Evolutionary conservation across 371 early-diverging fungal species (phyloP).

Genomic region (Mortierella sp.): DNA sequence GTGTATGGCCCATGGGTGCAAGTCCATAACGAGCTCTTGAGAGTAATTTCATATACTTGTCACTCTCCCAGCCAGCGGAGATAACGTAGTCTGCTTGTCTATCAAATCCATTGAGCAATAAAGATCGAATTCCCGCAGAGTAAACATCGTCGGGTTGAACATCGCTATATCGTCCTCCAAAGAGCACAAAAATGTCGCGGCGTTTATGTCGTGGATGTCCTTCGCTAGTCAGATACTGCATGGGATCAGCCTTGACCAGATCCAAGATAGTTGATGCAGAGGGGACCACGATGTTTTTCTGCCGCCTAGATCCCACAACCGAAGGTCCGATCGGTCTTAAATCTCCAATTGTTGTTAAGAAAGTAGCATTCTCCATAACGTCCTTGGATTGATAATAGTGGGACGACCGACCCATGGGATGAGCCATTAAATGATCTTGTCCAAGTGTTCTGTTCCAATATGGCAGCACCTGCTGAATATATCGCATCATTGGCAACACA

Average conservation of each 20-base stretch:
- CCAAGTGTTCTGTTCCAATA: constrained; percentile 67
- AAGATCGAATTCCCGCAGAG: constrained; percentile 66
- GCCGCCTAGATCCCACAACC: constrained; percentile 60
- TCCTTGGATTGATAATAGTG: constrained; percentile 60
- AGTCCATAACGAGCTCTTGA: constrained; percentile 65
- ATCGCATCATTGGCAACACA: constrained; percentile 67
- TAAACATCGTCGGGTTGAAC: constrained; percentile 60
- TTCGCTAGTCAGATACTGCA: constrained; percentile 45
- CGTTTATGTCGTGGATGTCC: constrained; percentile 56
- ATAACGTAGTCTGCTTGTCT: constrained; percentile 64
- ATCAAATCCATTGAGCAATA: constrained; percentile 59
- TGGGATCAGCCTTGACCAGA: constrained; percentile 54
- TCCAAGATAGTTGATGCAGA: constrained; percentile 64
- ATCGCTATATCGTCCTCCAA: constrained; percentile 64
- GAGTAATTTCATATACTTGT: constrained; percentile 61
- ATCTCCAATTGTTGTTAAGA: constrained; percentile 66
- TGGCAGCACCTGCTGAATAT: constrained; percentile 61
- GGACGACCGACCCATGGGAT: constrained; percentile 67
- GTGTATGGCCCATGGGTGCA: constrained; percentile 68
- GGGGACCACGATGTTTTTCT: constrained; percentile 68
- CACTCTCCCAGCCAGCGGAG: constrained; percentile 54
- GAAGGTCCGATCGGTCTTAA: constrained; percentile 47
- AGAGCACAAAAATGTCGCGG: constrained; percentile 63
- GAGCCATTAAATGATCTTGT: constrained; percentile 64
- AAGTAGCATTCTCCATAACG: constrained; percentile 63